A percentile compares a stretch with the other conserved stretches of the same genome.
phyloP scores from a whole-genome alignment of 352 stramenopile species.

The Pythium rishiriense region DNA sequence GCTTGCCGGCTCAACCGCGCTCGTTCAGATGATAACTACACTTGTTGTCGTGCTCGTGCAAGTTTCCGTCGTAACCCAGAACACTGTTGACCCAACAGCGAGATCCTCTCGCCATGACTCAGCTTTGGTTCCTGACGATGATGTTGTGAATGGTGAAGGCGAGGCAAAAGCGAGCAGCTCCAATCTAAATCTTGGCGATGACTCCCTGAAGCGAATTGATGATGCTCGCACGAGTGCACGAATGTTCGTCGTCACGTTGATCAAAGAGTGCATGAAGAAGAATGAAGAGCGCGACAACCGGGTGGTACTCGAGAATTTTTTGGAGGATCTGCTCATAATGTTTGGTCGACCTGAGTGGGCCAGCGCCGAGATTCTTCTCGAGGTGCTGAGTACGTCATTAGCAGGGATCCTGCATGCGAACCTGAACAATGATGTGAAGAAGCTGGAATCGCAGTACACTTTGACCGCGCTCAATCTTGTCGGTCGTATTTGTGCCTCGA shows the following conservation, averaged over 20 bases:
- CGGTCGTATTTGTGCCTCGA: constrained; percentile 76
- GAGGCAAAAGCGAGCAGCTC: constrained; percentile 11
- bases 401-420: constrained; percentile 66
- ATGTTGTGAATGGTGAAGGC: constrained; percentile 17
- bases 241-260: constrained; percentile 47
- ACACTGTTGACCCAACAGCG: not conserved
- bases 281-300: constrained; percentile 75
- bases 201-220: constrained; percentile 30
- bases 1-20: constrained; percentile 44
- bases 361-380: constrained; percentile 73
- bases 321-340: constrained; percentile 83
- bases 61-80: constrained; percentile 6
- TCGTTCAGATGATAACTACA: constrained; percentile 71
- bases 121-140: constrained; percentile 28
- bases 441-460: constrained; percentile 64
- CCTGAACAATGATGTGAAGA: constrained; percentile 56
- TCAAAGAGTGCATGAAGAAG: constrained; percentile 84
- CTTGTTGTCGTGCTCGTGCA: constrained; percentile 61
- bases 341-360: constrained; percentile 79
- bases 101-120: constrained; percentile 7
- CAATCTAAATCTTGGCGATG: constrained; percentile 18
- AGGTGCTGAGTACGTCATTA: constrained; percentile 64
- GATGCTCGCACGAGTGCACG: constrained; percentile 34
- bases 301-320: constrained; percentile 76
- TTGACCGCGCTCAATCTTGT: constrained; percentile 68